phyloP scores from a whole-genome alignment of 164 flowering plant genomes.

The Cinnamomum chago region DNA sequence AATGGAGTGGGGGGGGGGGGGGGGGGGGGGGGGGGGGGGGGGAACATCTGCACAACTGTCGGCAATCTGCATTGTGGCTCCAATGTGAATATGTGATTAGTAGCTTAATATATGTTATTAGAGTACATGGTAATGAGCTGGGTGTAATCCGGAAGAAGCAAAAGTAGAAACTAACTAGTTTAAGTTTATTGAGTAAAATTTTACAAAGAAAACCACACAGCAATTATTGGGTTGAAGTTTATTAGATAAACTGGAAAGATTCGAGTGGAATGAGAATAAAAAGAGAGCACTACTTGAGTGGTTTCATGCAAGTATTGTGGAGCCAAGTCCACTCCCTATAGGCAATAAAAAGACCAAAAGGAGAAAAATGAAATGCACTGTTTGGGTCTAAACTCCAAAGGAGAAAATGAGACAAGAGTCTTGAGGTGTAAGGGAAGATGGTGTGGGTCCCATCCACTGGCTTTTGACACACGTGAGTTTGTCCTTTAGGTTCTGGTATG shows the following conservation, averaged over 20 bases:
- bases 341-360: constrained; percentile 20
- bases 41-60: background rate
- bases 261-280: background rate
- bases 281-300: background rate
- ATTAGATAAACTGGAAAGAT: constrained; percentile 6
- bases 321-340: constrained; percentile 29
- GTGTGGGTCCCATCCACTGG: constrained; percentile 36
- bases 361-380: background rate
- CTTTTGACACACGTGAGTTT: constrained; percentile 34
- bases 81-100: constrained; percentile 2
- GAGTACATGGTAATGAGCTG: too few species aligned
- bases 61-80: background rate
- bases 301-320: constrained; percentile 14
- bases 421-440: constrained; percentile 18
- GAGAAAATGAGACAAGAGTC: constrained; percentile 14
- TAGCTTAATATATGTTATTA: too few species aligned
- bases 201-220: constrained; percentile 22
- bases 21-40: too few species aligned
- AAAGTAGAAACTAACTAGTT: constrained; percentile 7
- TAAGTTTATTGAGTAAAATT: background rate
- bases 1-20: too few species aligned
- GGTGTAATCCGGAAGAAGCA: constrained; percentile 10
- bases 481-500: constrained; percentile 39
- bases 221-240: constrained; percentile 39
- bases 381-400: too few species aligned